Conservation (phyloP, 208 protist species). For the Acanthamoeba sp. region DNA sequence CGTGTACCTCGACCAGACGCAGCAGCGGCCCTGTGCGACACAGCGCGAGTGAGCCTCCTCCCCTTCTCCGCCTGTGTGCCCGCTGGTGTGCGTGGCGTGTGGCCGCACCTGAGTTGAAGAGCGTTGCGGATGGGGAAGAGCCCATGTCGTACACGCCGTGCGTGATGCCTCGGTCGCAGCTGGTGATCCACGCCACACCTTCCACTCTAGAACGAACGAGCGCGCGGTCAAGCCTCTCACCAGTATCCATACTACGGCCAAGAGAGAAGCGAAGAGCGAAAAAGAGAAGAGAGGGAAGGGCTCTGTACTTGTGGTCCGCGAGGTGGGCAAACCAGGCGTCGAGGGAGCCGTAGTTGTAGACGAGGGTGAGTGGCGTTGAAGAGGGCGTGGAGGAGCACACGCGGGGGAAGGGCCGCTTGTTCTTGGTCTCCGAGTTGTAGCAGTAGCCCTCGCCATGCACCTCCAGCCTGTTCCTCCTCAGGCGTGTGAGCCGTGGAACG, state of each 20-base stretch:
- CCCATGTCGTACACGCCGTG: constrained; percentile 76
- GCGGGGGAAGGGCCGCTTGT: constrained; percentile 69
- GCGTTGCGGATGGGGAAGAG: constrained; percentile 6
- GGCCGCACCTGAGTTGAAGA: constrained; percentile 4
- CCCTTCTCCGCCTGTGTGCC: too few species aligned
- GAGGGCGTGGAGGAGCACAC: constrained; percentile 64
- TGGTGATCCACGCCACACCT: constrained; percentile 31
- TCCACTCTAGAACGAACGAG: too few species aligned
- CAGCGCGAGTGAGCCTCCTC: too few species aligned
- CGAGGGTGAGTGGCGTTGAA: constrained; percentile 24
- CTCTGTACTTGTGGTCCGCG: background rate
- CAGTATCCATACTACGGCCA: background rate
- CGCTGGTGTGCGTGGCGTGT: background rate
- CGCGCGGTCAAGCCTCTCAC: too few species aligned
- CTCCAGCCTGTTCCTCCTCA: constrained; percentile 63
- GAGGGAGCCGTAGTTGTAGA: constrained; percentile 76
- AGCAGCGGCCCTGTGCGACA: background rate
- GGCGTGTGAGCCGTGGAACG: too few species aligned
- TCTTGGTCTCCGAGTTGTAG: constrained; percentile 77
- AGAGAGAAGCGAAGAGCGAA: background rate
- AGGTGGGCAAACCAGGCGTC: constrained; percentile 17
- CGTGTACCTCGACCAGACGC: constrained; percentile 49
- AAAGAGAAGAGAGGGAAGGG: background rate
- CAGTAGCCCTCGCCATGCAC: constrained; percentile 78
- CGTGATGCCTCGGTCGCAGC: constrained; percentile 47